A percentile compares a stretch with the other conserved stretches of the same genome.
These are phyloP conservation scores for Paecilomyces niveus DNA, from an alignment of 2,329 filamentous ascomycete species.

Conservation along the genomic window DNA sequence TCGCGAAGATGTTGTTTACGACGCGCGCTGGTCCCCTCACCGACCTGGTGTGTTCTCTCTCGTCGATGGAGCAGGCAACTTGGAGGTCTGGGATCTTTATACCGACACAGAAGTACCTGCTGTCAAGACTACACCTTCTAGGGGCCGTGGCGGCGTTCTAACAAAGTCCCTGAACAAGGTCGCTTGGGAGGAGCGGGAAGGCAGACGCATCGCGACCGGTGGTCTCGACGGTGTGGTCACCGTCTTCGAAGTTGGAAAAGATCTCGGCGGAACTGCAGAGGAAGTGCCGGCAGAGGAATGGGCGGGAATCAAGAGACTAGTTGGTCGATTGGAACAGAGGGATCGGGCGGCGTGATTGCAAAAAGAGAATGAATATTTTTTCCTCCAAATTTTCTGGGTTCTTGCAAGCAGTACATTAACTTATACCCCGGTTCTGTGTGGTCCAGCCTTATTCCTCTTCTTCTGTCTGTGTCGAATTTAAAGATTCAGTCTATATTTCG, in stretches of 20 bases:
- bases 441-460: constrained; percentile 4
- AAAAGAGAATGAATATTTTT: constrained; percentile 3
- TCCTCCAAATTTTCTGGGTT: constrained; percentile 6
- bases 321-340: constrained; percentile 62
- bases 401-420: not conserved
- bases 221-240: constrained; percentile 87
- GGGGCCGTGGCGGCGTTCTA: constrained; percentile 56
- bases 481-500: not conserved
- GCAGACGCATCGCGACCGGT: constrained; percentile 78
- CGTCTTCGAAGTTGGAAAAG: constrained; percentile 79
- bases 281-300: constrained; percentile 80
- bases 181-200: constrained; percentile 87
- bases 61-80: constrained; percentile 83
- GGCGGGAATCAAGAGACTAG: constrained; percentile 83
- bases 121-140: constrained; percentile 66
- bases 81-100: constrained; percentile 94
- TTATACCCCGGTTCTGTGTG: constrained; percentile 5
- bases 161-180: constrained; percentile 89
- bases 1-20: constrained; percentile 94
- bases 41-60: constrained; percentile 92
- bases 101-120: constrained; percentile 89
- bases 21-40: constrained; percentile 88
- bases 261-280: constrained; percentile 73
- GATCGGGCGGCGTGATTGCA: constrained; percentile 23
- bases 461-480: not conserved